These are phyloP conservation scores for Dendrothele bispora DNA, from an alignment of 768 basidiomycete species.

Conservation along the genomic window DNA sequence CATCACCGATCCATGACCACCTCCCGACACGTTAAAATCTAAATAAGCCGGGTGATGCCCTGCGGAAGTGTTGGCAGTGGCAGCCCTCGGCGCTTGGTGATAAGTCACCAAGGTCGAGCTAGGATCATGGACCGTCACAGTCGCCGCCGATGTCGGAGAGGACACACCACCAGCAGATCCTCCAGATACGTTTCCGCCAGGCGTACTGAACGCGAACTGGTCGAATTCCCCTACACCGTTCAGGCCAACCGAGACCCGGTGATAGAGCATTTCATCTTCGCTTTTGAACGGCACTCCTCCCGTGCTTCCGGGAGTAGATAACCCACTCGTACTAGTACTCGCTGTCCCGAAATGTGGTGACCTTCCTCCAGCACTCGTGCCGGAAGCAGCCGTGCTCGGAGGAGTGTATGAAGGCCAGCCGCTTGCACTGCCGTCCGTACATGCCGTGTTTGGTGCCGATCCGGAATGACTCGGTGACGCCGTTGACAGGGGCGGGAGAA, in stretches of 20 bases:
- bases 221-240: slow-evolving; percentile 40
- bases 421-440: slow-evolving; percentile 45
- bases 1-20: neutral
- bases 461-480: slow-evolving; percentile 28
- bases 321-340: slow-evolving; percentile 24
- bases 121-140: slow-evolving; percentile 4
- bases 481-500: neutral
- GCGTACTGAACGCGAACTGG: slow-evolving; percentile 50
- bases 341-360: slow-evolving; percentile 43
- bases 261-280: slow-evolving; percentile 42
- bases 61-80: neutral
- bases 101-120: neutral
- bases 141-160: too few relatives aligned
- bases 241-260: too few relatives aligned
- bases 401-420: slow-evolving; percentile 67
- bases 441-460: slow-evolving; percentile 53
- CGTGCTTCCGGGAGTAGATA: slow-evolving; percentile 16
- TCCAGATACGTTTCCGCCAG: slow-evolving; percentile 19
- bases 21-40: neutral
- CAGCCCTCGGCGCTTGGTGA: neutral
- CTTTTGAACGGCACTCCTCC: slow-evolving; percentile 36
- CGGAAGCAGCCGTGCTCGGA: slow-evolving; percentile 55
- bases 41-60: slow-evolving; percentile 1
- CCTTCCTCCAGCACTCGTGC: slow-evolving; percentile 41
- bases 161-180: too few relatives aligned